Evolutionary conservation across 176 grass and related monocot genomes (phyloP).

Genomic region (Themeda triandra): DNA sequence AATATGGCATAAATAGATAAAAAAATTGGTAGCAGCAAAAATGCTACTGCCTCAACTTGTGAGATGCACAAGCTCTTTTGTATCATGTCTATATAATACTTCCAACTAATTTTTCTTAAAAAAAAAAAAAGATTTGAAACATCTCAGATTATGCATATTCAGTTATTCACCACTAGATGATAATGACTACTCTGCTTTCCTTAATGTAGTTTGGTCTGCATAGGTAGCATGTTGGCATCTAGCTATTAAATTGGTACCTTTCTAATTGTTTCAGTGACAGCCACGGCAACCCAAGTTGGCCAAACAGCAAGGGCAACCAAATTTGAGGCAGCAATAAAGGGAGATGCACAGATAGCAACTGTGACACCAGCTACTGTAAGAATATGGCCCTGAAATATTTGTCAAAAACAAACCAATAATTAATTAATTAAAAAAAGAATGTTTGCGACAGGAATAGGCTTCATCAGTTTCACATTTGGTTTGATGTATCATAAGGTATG

Average conservation of each 20-base stretch:
- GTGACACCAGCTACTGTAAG: constrained; percentile 88
- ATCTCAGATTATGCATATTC: no score
- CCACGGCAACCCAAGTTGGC: constrained; percentile 84
- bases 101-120: background rate
- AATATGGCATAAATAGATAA: background rate
- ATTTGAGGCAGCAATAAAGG: constrained; percentile 69
- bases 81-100: no score
- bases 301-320: constrained; percentile 80
- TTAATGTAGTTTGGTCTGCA: background rate
- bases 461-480: background rate
- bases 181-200: background rate
- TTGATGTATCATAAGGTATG: background rate
- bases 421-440: background rate
- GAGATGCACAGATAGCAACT: constrained; percentile 77
- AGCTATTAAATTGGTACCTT: constrained; percentile 44
- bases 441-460: background rate
- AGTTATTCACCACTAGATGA: background rate
- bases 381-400: constrained; percentile 67
- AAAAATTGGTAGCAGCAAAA: background rate
- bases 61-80: no score
- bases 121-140: background rate
- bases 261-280: constrained; percentile 77
- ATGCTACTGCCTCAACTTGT: no score
- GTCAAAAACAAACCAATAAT: constrained; percentile 8
- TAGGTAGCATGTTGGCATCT: background rate